Conservation (phyloP, 352 stramenopile species). For the Hyaloperonospora brassicae region DNA sequence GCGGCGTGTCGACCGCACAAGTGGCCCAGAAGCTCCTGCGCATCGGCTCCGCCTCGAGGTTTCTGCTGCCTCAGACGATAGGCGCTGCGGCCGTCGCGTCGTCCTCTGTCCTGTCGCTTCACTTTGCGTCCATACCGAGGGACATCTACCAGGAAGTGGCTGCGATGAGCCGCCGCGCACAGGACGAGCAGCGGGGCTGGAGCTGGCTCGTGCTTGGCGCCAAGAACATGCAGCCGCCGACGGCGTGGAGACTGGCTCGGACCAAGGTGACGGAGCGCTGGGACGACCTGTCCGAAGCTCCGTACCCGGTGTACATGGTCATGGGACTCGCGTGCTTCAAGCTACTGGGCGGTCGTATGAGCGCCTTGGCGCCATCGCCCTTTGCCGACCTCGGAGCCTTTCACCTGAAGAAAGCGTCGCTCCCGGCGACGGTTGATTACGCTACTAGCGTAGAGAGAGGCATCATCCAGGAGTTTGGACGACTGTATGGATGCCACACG, state of each 20-base stretch:
- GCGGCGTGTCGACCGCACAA: conserved; percentile 39
- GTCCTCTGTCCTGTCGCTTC: conserved; percentile 38
- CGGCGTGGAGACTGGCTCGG: conserved; percentile 18
- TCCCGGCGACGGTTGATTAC: conserved; percentile 69
- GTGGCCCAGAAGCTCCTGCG: conserved; percentile 35
- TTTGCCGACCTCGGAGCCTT: conserved; percentile 73
- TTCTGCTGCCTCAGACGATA: conserved; percentile 34
- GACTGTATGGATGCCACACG: conserved; percentile 77
- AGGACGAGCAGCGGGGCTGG: conserved; percentile 10
- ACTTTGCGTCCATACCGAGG: conserved; percentile 43
- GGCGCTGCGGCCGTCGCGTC: conserved; percentile 37
- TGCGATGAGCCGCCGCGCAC: conserved; percentile 13
- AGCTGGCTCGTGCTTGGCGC: conserved; percentile 23
- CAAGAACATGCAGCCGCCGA: conserved; percentile 17
- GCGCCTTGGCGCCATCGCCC: conserved; percentile 61
- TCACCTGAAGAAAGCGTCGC: conserved; percentile 63
- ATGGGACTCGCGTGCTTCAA: conserved; percentile 75
- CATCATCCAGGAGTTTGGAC: conserved; percentile 72
- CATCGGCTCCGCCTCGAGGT: conserved; percentile 37
- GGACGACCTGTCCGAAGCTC: conserved; percentile 35
- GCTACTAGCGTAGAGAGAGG: conserved; percentile 49
- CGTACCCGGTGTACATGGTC: conserved; percentile 54
- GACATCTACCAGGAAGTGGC: conserved; percentile 33
- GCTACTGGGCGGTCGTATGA: conserved; percentile 65
- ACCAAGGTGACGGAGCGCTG: conserved; percentile 28